Base-by-base conservation (phyloP, 192 early-diverging fungal genomes). In the Lunasporangiospora selenospora region DNA sequence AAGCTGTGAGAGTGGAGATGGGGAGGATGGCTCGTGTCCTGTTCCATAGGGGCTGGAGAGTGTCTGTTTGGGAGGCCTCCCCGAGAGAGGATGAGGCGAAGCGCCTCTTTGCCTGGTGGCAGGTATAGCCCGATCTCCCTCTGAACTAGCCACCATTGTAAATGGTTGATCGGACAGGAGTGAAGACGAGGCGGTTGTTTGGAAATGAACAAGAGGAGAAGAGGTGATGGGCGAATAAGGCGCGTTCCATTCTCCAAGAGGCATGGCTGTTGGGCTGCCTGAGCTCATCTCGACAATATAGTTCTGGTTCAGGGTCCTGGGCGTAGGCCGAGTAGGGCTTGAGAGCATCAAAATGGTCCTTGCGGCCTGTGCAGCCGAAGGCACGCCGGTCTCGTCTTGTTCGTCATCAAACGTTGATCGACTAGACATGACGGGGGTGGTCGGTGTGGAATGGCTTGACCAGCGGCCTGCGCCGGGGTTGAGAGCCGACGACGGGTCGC, bases 291-390 rank as follows among this genome's bases (percentile, higher is more conserved):
- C 63, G 15, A 41, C 7, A 13, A 54, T 48, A 24, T 64, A 64
- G 26, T 45, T 46, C 24, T 62, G 60, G 39, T 57, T 67, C 19
- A 67, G 49, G 8, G 55, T 45, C 41, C 65, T 50, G 10, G 65
- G 48, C 18, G 65, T 21, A 13, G 65, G 65, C 16, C 54, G 47
- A 3, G 65, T 58, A 4, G 71, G 71, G 41, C 61, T 65, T 3
- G 71, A 75, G 48, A 75, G 71, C 71, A 75, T 75, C 41, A 75
- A 30, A 36, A 75, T 75, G 7, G 71, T 75, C 27, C 34, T 32
- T 8, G 71, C 71, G 21, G 50, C 71, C 31, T 75, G 71, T 4
- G 71, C 56, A 4, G 29, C 62, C 9, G 60, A 63, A 10, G 69
- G 59, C 4, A 38, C 62, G 24, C 29, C 55, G n/a, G 19, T 50